These are phyloP conservation scores for Narthecium ossifragum DNA, from an alignment of 106 monocot species.

Conservation along the genomic window DNA sequence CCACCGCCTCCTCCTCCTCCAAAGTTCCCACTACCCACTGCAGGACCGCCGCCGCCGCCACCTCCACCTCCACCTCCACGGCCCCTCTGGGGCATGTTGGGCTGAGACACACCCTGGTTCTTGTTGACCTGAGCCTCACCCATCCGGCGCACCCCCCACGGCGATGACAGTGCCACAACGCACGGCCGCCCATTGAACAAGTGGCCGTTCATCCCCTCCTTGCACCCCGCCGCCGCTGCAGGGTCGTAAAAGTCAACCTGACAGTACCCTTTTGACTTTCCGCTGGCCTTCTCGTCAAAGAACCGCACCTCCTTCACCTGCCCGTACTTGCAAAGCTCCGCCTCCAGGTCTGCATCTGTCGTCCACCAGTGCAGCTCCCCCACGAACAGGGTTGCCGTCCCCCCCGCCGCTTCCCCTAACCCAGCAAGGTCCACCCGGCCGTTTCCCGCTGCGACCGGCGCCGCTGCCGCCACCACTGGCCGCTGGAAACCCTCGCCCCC, in stretches of 20 bases:
- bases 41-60: background rate
- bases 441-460: background rate
- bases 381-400: slow-evolving; percentile 48
- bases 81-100: slow-evolving; percentile 23
- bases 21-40: slow-evolving; percentile 11
- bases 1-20: slow-evolving; percentile 37
- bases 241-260: slow-evolving; percentile 92
- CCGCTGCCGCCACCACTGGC: slow-evolving; percentile 7
- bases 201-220: slow-evolving; percentile 82
- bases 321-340: slow-evolving; percentile 66
- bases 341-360: slow-evolving; percentile 80
- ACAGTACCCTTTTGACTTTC: slow-evolving; percentile 85
- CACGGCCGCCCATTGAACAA: slow-evolving; percentile 68
- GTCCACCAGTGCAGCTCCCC: slow-evolving; percentile 92
- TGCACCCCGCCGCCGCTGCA: slow-evolving; percentile 48
- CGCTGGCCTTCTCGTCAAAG: slow-evolving; percentile 89
- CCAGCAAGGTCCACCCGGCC: slow-evolving; percentile 2
- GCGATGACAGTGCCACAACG: slow-evolving; percentile 66
- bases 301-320: slow-evolving; percentile 80
- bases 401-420: slow-evolving; percentile 20
- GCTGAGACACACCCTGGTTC: slow-evolving; percentile 29
- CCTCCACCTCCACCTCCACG: slow-evolving; percentile 22
- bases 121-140: slow-evolving; percentile 44
- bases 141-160: slow-evolving; percentile 51
- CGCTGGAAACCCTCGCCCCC: slow-evolving; percentile 14